Evolutionary conservation across 305 asterid species (phyloP), one percentile per base, ranked within the genome.

Genomic region (Lippia alba): DNA sequence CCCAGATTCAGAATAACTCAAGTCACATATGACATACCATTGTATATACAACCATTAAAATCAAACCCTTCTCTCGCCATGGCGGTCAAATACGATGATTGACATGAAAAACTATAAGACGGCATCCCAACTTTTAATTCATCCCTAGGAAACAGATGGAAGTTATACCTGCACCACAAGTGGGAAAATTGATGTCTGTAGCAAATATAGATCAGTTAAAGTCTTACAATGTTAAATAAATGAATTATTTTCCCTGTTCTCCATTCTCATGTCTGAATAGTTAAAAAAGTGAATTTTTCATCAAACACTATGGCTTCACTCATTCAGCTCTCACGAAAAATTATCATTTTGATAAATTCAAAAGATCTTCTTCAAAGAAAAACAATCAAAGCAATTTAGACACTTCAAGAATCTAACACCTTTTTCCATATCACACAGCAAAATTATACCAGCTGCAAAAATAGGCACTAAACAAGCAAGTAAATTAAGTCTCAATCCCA

Each of bases 141-240:
- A 81, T 94, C 94, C 77, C 99, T 81, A 20, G 99, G 99, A 79
- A 94, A 94, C 84, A 94, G 79, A 76, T 91, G 97, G 78, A 94
- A 94, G 81, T 91, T 90, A 81, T 85, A 94, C 83, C 99, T 89
- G 89, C 89, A 80, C 53, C 66, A 63, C 64, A 70, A 71, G 67
- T 33, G 49, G 51, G 45, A 74, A 59, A 66, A 62, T 65, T 61
- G 40, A 67, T 55, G 74, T 24, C 16, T 24, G 59, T 50, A 40
- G 50, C 9, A 8, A 36, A 36, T 36, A 36, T 36, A 5, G 41
- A 36, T 49, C 45, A 66, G 36, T 20, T 30, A 17, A 10, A 17
- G 33, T 58, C 34, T 57, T 49, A 59, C 50, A 53, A 54, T 67
- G 19, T 49, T 34, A 18, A 33, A 11, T 4, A 19, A 32, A 34